A percentile compares a stretch with the other conserved stretches of the same genome.
These are phyloP conservation scores for Austropuccinia psidii DNA, from an alignment of 1,284 basidiomycete species.

Conservation along the genomic window DNA sequence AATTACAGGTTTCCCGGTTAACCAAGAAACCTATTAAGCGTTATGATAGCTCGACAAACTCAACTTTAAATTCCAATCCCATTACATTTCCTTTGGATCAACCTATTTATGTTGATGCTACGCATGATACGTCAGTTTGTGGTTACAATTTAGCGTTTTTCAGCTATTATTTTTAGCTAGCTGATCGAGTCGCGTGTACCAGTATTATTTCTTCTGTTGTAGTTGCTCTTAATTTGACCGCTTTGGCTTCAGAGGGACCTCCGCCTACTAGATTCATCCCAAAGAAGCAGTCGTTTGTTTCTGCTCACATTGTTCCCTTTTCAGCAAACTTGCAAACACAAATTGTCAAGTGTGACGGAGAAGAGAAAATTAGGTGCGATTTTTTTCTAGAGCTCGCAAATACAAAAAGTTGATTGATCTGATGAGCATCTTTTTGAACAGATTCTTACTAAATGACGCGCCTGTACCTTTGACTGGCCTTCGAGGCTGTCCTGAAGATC, in stretches of 20 bases:
- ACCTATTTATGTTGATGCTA: conserved; percentile 73
- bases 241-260: conserved; percentile 60
- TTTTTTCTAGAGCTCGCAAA: neutral
- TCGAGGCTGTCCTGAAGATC: conserved; percentile 7
- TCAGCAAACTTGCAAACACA: conserved; percentile 58
- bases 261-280: conserved; percentile 66
- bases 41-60: conserved; percentile 69
- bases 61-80: conserved; percentile 62
- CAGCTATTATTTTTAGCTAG: neutral
- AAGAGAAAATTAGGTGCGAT: conserved; percentile 22
- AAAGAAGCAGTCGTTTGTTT: conserved; percentile 53
- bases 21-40: conserved; percentile 61
- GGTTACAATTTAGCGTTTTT: neutral
- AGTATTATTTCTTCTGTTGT: conserved; percentile 46
- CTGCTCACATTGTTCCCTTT: conserved; percentile 55
- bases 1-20: conserved; percentile 60
- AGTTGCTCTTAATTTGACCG: conserved; percentile 60
- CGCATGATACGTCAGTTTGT: conserved; percentile 55
- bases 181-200: no score
- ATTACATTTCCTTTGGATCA: conserved; percentile 72
- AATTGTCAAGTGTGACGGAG: conserved; percentile 53
- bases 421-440: neutral
- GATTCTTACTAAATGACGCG: conserved; percentile 33
- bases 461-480: conserved; percentile 31
- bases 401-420: no score